These are phyloP conservation scores for Acanthamoeba healyi DNA, from an alignment of 208 protist genomes.

Conservation along the genomic window DNA sequence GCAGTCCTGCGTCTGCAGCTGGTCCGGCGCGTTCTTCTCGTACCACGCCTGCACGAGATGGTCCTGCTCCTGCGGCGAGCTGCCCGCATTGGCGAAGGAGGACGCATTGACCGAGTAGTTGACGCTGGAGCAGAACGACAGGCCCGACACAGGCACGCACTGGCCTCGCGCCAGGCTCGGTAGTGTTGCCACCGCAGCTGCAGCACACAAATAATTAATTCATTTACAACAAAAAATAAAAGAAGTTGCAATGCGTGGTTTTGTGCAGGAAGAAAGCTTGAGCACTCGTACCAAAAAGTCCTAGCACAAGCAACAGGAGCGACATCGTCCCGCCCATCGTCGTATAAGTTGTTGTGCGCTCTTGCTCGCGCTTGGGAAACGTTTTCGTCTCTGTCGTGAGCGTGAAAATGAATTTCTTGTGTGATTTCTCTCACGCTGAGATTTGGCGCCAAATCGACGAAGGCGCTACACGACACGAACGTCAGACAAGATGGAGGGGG, in stretches of 20 bases:
- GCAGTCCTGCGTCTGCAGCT: conserved; percentile 71
- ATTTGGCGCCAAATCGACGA: too few species aligned
- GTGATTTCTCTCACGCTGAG: too few species aligned
- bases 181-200: not conserved
- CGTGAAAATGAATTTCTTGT: too few species aligned
- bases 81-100: conserved; percentile 10
- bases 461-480: too few species aligned
- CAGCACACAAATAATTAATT: not conserved
- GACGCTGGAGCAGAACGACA: conserved; percentile 57
- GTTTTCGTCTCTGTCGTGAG: too few species aligned
- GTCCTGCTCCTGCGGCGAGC: conserved; percentile 47
- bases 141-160: conserved; percentile 59
- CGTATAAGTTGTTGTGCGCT: not conserved
- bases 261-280: too few species aligned
- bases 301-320: not conserved
- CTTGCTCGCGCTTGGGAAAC: too few species aligned
- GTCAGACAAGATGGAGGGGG: too few species aligned
- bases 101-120: conserved; percentile 71
- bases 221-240: too few species aligned
- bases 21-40: conserved; percentile 11
- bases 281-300: not conserved
- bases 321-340: not conserved
- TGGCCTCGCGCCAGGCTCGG: not conserved
- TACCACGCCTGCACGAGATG: conserved; percentile 35
- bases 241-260: too few species aligned